Base-by-base conservation (phyloP, 768 basidiomycete genomes). In the Suillus discolor region DNA sequence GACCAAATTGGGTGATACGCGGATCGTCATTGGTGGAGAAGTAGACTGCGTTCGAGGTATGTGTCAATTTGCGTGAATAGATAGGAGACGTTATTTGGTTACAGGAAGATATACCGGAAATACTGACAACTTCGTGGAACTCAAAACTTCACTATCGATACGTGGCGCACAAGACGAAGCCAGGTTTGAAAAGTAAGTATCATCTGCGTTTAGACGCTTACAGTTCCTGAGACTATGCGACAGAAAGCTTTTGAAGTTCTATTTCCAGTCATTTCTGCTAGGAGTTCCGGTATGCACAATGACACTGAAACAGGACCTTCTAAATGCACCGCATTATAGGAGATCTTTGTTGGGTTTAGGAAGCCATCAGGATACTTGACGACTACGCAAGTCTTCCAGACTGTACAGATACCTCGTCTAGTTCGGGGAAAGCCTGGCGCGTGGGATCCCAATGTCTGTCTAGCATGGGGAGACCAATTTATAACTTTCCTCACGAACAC, bases 231-330 rank as follows among this genome's bases (percentile, higher is more conserved):
- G 23, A 62, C 8, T 64, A 45, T 53, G 63, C 64, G 47, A 61
- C 73, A 94, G 92, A 75, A 96, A 96, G 74, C 79, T 96, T n/a
- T 85, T 96, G 65, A 95, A 93, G 72, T 94, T 94, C 77, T 96
- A 95, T 81, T 87, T 94, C 66, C 94, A 96, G 72, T 95, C 93
- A 1, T 96, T 94, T 76, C 84, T 96, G 34, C 85, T 96, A 62
- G 95, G 94, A 59, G 93, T 96, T n/a, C 94, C 94, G 25, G 91
- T 91, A 74, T 70, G 89, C 75, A 41, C 13, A 61, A 61, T 20
- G 41, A 53, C 18, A 15, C 44, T 61, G 8, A 57, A 51, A 42
- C 8, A 47, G 36, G n/a, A 20, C 49, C 6, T 68, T 42, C 65
- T 54, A 31, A 18, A 20, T 64, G 13, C 61, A 36, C 49, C 66